These are phyloP conservation scores for Metschnikowia picachoensis DNA, from an alignment of 805 yeast species.

Conservation along the genomic window DNA sequence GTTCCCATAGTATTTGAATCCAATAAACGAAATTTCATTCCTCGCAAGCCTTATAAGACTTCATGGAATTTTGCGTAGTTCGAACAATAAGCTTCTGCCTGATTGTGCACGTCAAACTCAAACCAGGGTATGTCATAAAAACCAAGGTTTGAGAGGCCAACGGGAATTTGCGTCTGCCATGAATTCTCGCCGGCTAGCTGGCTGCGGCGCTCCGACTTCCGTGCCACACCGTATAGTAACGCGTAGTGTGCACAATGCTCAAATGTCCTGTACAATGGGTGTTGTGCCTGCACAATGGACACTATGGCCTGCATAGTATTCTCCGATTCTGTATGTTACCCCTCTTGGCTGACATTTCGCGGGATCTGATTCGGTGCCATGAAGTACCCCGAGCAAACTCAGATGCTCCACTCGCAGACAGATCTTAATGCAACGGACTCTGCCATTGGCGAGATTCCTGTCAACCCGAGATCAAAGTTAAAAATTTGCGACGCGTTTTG, in stretches of 20 bases:
- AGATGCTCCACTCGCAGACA: background rate
- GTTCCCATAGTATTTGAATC: too few species aligned
- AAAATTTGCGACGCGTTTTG: background rate
- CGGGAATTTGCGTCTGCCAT: too few species aligned
- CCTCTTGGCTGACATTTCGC: constrained; percentile 5
- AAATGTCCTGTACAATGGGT: too few species aligned
- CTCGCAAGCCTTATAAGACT: too few species aligned
- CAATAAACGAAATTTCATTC: too few species aligned
- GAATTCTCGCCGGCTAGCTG: background rate
- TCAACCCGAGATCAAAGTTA: background rate
- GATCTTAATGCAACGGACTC: background rate
- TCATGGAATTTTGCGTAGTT: too few species aligned
- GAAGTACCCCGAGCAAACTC: background rate
- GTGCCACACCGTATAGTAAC: constrained; percentile 5
- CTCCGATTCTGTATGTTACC: background rate
- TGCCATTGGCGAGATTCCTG: constrained; percentile 5
- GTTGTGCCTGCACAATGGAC: too few species aligned
- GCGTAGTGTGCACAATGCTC: background rate
- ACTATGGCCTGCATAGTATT: background rate
- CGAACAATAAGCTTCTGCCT: too few species aligned
- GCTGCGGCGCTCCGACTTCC: background rate
- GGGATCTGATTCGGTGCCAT: constrained; percentile 4
- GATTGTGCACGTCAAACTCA: too few species aligned
- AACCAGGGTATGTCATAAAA: too few species aligned
- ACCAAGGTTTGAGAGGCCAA: too few species aligned